Conservation (phyloP, 345 rosid species). For the Carallia pectinifolia region DNA sequence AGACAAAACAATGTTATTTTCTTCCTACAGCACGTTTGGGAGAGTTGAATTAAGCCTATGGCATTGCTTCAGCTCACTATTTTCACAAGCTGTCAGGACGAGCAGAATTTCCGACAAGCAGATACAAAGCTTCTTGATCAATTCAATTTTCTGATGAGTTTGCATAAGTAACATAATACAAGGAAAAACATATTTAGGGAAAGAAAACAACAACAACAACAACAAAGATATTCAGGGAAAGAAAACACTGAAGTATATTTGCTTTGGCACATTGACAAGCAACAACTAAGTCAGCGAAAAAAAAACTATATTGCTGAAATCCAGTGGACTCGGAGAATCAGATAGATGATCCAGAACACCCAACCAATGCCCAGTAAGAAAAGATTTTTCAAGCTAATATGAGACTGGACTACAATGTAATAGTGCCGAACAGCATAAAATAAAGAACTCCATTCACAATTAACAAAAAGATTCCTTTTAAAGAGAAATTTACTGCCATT, state of each 20-base stretch:
- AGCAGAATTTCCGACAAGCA: too few relatives aligned
- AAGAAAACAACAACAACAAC: neutral
- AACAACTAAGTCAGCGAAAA: neutral
- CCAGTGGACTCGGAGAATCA: neutral
- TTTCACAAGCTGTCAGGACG: too few relatives aligned
- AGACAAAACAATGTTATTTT: neutral
- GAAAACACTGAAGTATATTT: neutral
- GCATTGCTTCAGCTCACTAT: too few relatives aligned
- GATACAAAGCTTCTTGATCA: neutral
- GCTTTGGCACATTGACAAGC: neutral
- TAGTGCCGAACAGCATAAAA: too few relatives aligned
- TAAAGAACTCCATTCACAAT: too few relatives aligned
- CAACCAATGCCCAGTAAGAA: neutral
- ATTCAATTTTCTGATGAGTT: neutral
- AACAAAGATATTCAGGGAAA: too few relatives aligned
- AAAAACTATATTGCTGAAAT: neutral
- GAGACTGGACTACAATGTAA: too few relatives aligned
- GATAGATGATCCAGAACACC: neutral
- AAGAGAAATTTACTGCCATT: too few relatives aligned
- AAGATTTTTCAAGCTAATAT: too few relatives aligned
- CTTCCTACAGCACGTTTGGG: neutral
- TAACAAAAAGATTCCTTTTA: too few relatives aligned
- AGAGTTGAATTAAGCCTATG: neutral
- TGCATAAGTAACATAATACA: neutral
- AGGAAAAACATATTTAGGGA: constrained; percentile 1